Evolutionary conservation across 2,329 filamentous ascomycete genomes (phyloP), one percentile per base, ranked within the genome.

Genomic region (Septoria linicola): DNA sequence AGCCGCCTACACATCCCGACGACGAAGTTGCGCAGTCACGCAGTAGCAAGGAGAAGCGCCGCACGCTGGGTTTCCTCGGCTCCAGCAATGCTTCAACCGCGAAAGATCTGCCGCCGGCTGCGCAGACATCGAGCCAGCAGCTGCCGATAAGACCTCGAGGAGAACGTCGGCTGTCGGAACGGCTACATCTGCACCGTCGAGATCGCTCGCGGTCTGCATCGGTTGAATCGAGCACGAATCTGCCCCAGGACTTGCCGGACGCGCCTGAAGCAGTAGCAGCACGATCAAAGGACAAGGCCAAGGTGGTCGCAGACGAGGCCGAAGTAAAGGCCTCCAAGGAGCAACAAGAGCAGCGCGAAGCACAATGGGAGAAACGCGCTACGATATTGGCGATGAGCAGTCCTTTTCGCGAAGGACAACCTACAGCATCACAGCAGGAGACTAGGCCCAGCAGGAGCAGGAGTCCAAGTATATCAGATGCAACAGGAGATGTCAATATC

Each of bases 281-380:
- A 25, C 68, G 54, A 21, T 34, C 53, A 11, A 42, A 41, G 8
- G 51, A 57, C 19, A 75, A 74, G 27, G 73, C 76, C 8, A 21
- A 21, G 23, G 25, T 39, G 46, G 55, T 2, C n/a, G 20, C 21
- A 14, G 44, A 47, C 44, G 34, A 47, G 19, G 34, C 35, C 4
- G 34, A 21, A 5, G 21, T 23, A 14, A 20, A 40, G 35, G 44
- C 44, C 8, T 4, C 10, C 14, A 65, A 60, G 32, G 59, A 57
- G 32, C 55, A 53, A 60, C 72, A 68, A 52, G 72, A 77, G 58
- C 77, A 79, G 20, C 73, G 76, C 44, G 87, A 95, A 75, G 82
- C 82, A 53, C 80, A 87, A 72, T 99, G 93, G 93, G 93, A 97
- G 77, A 85, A 88, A 74, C 80, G 92, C 54, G 93, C 93, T 21